Evolutionary conservation across 805 yeast species (phyloP).

Genomic region (Kuraishia hungarica): DNA sequence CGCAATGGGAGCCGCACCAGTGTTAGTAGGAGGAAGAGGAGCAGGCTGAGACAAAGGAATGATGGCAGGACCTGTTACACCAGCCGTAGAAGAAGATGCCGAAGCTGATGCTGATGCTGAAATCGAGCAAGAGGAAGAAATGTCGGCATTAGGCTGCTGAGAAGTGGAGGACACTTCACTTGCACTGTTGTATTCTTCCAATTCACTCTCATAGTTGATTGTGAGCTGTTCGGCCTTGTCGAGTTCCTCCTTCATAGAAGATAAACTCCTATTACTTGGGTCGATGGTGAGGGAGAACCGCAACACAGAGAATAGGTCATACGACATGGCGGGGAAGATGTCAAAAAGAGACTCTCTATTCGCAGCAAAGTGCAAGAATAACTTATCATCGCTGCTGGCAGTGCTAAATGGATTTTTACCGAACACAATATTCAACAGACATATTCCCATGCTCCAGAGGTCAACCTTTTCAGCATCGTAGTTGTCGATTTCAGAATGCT

Average conservation of each 20-base stretch:
- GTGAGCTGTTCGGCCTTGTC: constrained; percentile 59
- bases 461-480: constrained; percentile 41
- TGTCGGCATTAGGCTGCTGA: constrained; percentile 10
- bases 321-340: constrained; percentile 82
- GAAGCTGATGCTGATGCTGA: neutral
- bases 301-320: constrained; percentile 78
- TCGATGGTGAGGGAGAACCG: constrained; percentile 74
- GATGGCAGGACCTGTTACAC: too few relatives aligned
- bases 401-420: constrained; percentile 46
- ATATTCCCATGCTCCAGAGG: constrained; percentile 47
- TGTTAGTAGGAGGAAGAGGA: neutral
- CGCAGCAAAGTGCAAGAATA: constrained; percentile 77
- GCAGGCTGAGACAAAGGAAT: too few relatives aligned
- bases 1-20: neutral
- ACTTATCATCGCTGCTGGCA: constrained; percentile 42
- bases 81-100: neutral
- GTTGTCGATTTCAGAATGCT: neutral
- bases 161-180: neutral
- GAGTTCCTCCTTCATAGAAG: constrained; percentile 52
- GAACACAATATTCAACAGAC: constrained; percentile 39
- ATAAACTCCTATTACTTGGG: constrained; percentile 74
- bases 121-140: constrained; percentile 5
- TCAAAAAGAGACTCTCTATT: constrained; percentile 88
- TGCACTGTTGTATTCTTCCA: constrained; percentile 1
- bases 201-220: constrained; percentile 62